Conservation (phyloP, 1,284 basidiomycete genomes). For the Prillingera fragicola region DNA sequence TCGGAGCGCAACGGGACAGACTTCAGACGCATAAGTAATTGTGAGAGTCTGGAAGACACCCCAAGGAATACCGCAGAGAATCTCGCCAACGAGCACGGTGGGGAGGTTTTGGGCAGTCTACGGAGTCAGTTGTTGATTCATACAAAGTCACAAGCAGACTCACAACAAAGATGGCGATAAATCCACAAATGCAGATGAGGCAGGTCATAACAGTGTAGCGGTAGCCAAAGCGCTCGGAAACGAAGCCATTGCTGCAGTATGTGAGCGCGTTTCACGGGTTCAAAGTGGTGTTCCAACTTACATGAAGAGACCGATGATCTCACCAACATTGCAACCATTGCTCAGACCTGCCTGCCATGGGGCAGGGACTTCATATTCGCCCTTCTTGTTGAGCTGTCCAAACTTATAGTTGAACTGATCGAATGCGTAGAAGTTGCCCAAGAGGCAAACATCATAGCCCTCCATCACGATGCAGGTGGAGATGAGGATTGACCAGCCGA, state of each 20-base stretch:
- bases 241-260: constrained; percentile 35
- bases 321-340: constrained; percentile 45
- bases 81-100: constrained; percentile 33
- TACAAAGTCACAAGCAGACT: no score
- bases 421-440: constrained; percentile 45
- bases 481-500: constrained; percentile 49
- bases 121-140: no score
- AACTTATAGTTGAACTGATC: constrained; percentile 42
- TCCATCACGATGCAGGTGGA: constrained; percentile 51
- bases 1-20: constrained; percentile 42
- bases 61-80: constrained; percentile 40
- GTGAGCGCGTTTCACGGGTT: not conserved
- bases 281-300: constrained; percentile 12
- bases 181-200: constrained; percentile 29
- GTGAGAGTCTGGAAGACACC: constrained; percentile 30
- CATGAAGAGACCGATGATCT: constrained; percentile 48
- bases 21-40: constrained; percentile 41
- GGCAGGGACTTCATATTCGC: constrained; percentile 48
- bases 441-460: constrained; percentile 43
- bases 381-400: constrained; percentile 33
- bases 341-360: constrained; percentile 51
- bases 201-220: constrained; percentile 36
- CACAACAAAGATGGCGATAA: constrained; percentile 43
- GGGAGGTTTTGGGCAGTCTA: constrained; percentile 35
- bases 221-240: constrained; percentile 47